phyloP scores from a whole-genome alignment of 805 yeast species.

The Vanderwaltozyma polyspora region DNA sequence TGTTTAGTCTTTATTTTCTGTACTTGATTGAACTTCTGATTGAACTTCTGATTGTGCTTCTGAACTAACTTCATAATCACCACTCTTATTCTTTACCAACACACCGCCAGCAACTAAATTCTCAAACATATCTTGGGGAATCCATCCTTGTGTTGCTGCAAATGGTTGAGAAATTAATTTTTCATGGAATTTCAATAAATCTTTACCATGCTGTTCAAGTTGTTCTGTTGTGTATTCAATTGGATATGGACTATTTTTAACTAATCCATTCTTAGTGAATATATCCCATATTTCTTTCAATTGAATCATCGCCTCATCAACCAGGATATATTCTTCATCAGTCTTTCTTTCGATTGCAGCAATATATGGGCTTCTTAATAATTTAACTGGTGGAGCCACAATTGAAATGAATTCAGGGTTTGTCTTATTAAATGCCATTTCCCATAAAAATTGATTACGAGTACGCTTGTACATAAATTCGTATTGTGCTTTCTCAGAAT shows the following conservation, averaged over 20 bases:
- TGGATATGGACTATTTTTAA: slow-evolving; percentile 45
- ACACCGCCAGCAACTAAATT: slow-evolving; percentile 57
- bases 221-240: slow-evolving; percentile 47
- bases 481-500: slow-evolving; percentile 66
- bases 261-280: slow-evolving; percentile 47
- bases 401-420: slow-evolving; percentile 62
- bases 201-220: slow-evolving; percentile 44
- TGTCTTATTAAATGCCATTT: slow-evolving; percentile 54
- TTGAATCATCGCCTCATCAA: slow-evolving; percentile 58
- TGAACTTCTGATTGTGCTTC: background rate
- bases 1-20: no score
- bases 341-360: slow-evolving; percentile 48
- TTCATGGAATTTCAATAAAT: slow-evolving; percentile 56
- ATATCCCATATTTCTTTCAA: slow-evolving; percentile 59
- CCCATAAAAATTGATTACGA: slow-evolving; percentile 86
- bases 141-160: slow-evolving; percentile 88
- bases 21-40: no score
- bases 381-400: slow-evolving; percentile 73
- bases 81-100: slow-evolving; percentile 49
- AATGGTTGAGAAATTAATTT: slow-evolving; percentile 65
- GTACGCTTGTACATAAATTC: slow-evolving; percentile 82
- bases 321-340: slow-evolving; percentile 47
- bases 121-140: slow-evolving; percentile 87
- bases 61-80: slow-evolving; percentile 33
- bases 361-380: slow-evolving; percentile 52